These are phyloP conservation scores for Phytophthora litchii DNA, from an alignment of 352 stramenopile genomes.

Conservation along the genomic window DNA sequence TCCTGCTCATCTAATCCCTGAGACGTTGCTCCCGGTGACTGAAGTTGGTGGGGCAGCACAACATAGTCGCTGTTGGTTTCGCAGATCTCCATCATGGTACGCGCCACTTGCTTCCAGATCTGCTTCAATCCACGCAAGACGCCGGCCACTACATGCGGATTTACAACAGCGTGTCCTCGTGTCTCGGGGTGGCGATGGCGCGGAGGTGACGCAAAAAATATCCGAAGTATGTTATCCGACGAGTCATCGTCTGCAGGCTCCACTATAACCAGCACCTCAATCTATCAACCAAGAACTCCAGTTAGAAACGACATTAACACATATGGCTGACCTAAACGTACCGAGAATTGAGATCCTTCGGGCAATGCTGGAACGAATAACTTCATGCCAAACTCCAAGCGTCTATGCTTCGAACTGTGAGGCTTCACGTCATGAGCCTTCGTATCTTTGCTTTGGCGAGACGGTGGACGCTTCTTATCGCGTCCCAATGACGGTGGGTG, in stretches of 20 bases:
- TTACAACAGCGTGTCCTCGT: constrained; percentile 34
- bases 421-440: constrained; percentile 23
- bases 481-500: constrained; percentile 17
- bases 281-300: constrained; percentile 24
- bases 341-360: constrained; percentile 62
- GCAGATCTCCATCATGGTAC: constrained; percentile 49
- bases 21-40: constrained; percentile 8
- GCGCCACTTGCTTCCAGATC: constrained; percentile 61
- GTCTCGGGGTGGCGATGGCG: constrained; percentile 26
- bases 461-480: constrained; percentile 31
- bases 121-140: constrained; percentile 52
- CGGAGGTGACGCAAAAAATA: constrained; percentile 47
- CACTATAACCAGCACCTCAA: constrained; percentile 49
- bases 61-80: constrained; percentile 27
- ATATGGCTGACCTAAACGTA: constrained; percentile 23
- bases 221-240: constrained; percentile 40
- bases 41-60: constrained; percentile 22
- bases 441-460: constrained; percentile 22
- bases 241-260: constrained; percentile 39
- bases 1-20: constrained; percentile 29
- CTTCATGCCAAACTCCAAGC: constrained; percentile 77
- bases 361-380: constrained; percentile 53
- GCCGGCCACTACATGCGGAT: constrained; percentile 50
- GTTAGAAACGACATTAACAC: neutral
- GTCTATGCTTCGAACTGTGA: constrained; percentile 12